phyloP scores from a whole-genome alignment of 169 alveolate species.

The Cryptosporidium ubiquitum region DNA sequence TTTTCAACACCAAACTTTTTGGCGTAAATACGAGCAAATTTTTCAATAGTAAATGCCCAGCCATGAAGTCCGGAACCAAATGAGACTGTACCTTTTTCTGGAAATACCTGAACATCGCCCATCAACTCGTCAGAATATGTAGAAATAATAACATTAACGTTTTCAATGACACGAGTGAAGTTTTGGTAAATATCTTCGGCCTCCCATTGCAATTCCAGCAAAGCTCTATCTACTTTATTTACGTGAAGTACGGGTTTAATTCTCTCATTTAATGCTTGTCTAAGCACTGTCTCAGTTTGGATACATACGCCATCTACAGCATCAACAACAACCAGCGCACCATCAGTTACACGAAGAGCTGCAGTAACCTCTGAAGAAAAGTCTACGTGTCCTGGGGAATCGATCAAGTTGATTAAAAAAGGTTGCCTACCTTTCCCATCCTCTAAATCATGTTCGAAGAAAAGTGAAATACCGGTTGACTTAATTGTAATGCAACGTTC shows the following conservation, averaged over 20 bases:
- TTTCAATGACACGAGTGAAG: slow-evolving; percentile 96
- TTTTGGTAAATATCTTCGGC: slow-evolving; percentile 98
- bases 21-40: slow-evolving; percentile 96
- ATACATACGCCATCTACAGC: slow-evolving; percentile 99
- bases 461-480: slow-evolving; percentile 99
- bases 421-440: slow-evolving; percentile 90
- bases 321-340: slow-evolving; percentile 99
- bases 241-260: slow-evolving; percentile 98
- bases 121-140: slow-evolving; percentile 95
- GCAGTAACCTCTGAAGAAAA: slow-evolving; percentile 99
- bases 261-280: slow-evolving; percentile 98
- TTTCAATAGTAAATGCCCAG: slow-evolving; percentile 98
- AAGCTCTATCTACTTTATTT: slow-evolving; percentile 98
- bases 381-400: slow-evolving; percentile 99
- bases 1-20: slow-evolving; percentile 94
- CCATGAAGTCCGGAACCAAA: slow-evolving; percentile 99
- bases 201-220: slow-evolving; percentile 96
- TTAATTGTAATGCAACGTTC: slow-evolving; percentile 99
- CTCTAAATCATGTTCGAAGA: slow-evolving; percentile 95
- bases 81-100: slow-evolving; percentile 97
- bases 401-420: slow-evolving; percentile 97
- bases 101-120: slow-evolving; percentile 96
- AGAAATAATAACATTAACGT: slow-evolving; percentile 96
- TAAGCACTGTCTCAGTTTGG: slow-evolving; percentile 98
- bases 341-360: slow-evolving; percentile 99